These are phyloP conservation scores for Boletus reticuloceps DNA, from an alignment of 768 basidiomycete genomes.

Conservation along the genomic window DNA sequence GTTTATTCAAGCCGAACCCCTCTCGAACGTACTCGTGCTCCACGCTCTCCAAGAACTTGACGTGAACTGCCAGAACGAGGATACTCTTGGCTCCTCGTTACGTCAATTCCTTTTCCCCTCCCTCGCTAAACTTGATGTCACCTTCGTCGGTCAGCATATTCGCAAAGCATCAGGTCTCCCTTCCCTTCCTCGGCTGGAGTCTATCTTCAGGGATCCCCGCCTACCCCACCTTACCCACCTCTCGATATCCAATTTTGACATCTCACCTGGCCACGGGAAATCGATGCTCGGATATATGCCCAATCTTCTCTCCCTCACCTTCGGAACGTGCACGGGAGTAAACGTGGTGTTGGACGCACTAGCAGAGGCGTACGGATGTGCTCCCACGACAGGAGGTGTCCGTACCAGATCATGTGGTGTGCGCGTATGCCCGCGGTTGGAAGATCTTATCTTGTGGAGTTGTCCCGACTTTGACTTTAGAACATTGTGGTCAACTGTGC, in stretches of 20 bases:
- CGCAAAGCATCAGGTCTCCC: conserved; percentile 27
- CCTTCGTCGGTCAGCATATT: conserved; percentile 33
- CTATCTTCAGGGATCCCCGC: conserved; percentile 56
- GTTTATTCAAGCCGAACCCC: conserved; percentile 28
- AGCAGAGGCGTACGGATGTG: conserved; percentile 35
- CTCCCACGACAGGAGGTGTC: conserved; percentile 10
- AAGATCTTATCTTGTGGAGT: conserved; percentile 50
- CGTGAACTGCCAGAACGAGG: conserved; percentile 41
- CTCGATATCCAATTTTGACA: conserved; percentile 45
- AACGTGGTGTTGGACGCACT: conserved; percentile 40
- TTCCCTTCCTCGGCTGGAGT: conserved; percentile 46
- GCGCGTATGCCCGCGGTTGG: conserved; percentile 49
- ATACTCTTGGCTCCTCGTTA: conserved; percentile 36
- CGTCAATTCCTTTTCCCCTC: conserved; percentile 45
- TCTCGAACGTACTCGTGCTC: conserved; percentile 28
- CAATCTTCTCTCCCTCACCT: conserved; percentile 43
- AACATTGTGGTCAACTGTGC: conserved; percentile 37
- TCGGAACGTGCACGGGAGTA: conserved; percentile 47
- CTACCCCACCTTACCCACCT: conserved; percentile 49
- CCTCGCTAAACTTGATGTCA: conserved; percentile 45
- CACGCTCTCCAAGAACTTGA: conserved; percentile 40
- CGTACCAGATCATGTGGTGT: conserved; percentile 32
- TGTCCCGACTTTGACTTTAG: conserved; percentile 43
- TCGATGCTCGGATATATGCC: conserved; percentile 54
- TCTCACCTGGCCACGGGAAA: conserved; percentile 37